Conservation (phyloP, 164 flowering plant genomes). For the Sextonia rubra region DNA sequence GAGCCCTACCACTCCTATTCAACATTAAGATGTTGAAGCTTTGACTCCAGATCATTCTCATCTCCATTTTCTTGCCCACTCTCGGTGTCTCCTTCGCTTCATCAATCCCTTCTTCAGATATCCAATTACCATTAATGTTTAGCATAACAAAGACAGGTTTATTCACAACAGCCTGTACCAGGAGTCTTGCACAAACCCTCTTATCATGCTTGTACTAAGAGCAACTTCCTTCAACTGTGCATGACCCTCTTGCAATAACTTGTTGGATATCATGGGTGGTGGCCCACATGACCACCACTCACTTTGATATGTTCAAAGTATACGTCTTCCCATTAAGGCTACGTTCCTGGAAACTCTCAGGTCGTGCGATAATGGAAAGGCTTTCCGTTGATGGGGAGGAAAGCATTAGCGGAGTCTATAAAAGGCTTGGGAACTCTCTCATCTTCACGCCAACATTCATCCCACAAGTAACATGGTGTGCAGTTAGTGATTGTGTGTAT, state of each 20-base stretch:
- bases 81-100: slow-evolving; percentile 58
- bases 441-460: no score
- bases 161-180: slow-evolving; percentile 50
- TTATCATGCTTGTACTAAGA: slow-evolving; percentile 47
- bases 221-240: slow-evolving; percentile 56
- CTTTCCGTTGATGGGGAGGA: no score
- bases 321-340: no score
- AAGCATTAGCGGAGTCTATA: no score
- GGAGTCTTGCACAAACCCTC: slow-evolving; percentile 60
- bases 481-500: no score
- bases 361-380: no score
- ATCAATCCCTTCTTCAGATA: slow-evolving; percentile 83
- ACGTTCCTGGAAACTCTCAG: no score
- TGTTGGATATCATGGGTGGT: no score
- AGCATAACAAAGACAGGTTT: slow-evolving; percentile 58
- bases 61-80: slow-evolving; percentile 21
- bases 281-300: no score
- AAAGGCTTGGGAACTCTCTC: no score
- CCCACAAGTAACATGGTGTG: no score
- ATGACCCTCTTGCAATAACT: slow-evolving; percentile 48
- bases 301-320: no score
- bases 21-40: slow-evolving; percentile 52
- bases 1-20: slow-evolving; percentile 14
- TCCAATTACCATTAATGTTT: slow-evolving; percentile 65
- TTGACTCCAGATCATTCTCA: slow-evolving; percentile 39